phyloP scores from a whole-genome alignment of 75 land plant genomes.

The Picea glauca region DNA sequence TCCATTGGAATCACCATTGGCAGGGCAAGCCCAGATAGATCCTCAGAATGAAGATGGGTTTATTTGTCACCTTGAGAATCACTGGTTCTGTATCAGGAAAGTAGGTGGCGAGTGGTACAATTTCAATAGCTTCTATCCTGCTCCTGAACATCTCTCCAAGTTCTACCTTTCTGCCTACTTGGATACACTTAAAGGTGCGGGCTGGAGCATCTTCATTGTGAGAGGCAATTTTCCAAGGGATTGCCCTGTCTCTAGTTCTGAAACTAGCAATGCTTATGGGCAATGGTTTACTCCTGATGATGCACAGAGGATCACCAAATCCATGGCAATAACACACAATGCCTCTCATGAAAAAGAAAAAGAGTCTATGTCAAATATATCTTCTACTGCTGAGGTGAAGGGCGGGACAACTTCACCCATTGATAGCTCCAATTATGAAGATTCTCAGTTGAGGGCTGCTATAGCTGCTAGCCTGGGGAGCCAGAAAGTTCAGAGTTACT shows the following conservation, averaged over 20 bases:
- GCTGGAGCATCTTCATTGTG: slow-evolving; percentile 97
- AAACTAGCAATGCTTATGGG: slow-evolving; percentile 58
- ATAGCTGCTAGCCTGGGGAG: slow-evolving; percentile 32
- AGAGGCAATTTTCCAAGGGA: slow-evolving; percentile 82
- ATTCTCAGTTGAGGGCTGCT: slow-evolving; percentile 52
- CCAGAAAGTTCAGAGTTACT: not conserved
- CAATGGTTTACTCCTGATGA: slow-evolving; percentile 82
- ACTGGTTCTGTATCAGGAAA: slow-evolving; percentile 90
- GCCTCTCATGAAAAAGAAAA: not conserved
- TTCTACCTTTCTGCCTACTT: slow-evolving; percentile 87
- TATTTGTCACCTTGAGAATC: slow-evolving; percentile 80
- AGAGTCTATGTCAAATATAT: not conserved
- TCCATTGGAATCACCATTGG: slow-evolving; percentile 67
- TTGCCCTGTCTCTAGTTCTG: slow-evolving; percentile 46
- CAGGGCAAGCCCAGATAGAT: slow-evolving; percentile 59
- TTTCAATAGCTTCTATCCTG: slow-evolving; percentile 86
- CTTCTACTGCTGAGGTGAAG: not conserved
- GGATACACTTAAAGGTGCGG: slow-evolving; percentile 60
- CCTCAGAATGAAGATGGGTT: slow-evolving; percentile 86
- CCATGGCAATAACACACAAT: slow-evolving; percentile 17
- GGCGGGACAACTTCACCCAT: not conserved
- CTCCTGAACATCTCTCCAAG: slow-evolving; percentile 86
- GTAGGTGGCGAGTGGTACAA: slow-evolving; percentile 92
- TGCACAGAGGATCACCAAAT: slow-evolving; percentile 58
- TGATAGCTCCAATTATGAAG: slow-evolving; percentile 22